Conservation (phyloP, 192 early-diverging fungal genomes). For the Backusella sp. region DNA sequence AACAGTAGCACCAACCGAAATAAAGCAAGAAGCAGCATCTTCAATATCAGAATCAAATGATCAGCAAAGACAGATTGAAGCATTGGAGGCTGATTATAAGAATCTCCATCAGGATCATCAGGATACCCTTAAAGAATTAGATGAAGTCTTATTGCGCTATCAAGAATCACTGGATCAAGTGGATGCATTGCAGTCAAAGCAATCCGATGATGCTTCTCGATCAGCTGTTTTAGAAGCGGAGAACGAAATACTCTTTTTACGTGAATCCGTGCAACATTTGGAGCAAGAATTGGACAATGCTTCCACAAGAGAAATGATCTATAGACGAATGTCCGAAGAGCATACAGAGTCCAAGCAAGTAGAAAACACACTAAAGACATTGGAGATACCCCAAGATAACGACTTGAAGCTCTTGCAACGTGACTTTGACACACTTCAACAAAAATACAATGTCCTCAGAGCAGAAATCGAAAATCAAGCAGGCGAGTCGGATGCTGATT, state of each 20-base stretch:
- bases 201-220: not conserved
- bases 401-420: not conserved
- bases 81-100: not conserved
- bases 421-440: not conserved
- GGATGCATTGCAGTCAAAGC: not conserved
- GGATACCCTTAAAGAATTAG: slow-evolving; percentile 22
- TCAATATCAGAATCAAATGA: not conserved
- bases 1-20: not conserved
- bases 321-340: slow-evolving; percentile 10
- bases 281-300: slow-evolving; percentile 16
- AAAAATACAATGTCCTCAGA: not conserved
- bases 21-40: not conserved
- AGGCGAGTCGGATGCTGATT: not conserved
- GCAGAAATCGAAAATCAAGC: not conserved
- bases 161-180: slow-evolving; percentile 27
- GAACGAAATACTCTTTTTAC: slow-evolving; percentile 4
- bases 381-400: not conserved
- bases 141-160: slow-evolving; percentile 20
- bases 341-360: slow-evolving; percentile 1
- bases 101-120: slow-evolving; percentile 18
- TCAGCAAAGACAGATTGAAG: slow-evolving; percentile 1
- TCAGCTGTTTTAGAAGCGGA: not conserved
- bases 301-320: not conserved
- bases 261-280: slow-evolving; percentile 8
- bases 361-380: slow-evolving; percentile 7